Evolutionary conservation across 306 rosid species (phyloP).

Genomic region (Dicorynia guianensis): DNA sequence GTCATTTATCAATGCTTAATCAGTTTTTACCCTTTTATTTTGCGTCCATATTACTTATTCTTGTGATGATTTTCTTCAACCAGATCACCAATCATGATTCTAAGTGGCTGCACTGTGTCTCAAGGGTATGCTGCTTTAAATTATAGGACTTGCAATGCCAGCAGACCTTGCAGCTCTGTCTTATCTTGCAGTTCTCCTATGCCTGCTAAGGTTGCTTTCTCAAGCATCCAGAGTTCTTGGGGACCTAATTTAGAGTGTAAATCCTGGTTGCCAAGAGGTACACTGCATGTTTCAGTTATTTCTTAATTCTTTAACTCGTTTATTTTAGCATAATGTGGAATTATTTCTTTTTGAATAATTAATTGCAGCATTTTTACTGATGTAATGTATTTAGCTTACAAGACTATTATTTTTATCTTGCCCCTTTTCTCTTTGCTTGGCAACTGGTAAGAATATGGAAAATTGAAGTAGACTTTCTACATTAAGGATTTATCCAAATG

Average conservation of each 20-base stretch:
- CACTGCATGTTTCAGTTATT: constrained; percentile 18
- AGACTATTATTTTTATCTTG: background rate
- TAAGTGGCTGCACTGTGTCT: constrained; percentile 54
- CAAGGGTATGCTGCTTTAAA: constrained; percentile 52
- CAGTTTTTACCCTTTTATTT: background rate
- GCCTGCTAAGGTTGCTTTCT: constrained; percentile 46
- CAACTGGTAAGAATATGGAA: background rate
- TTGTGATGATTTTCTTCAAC: constrained; percentile 13
- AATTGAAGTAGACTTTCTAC: background rate
- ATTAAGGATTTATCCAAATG: background rate
- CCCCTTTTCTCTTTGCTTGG: background rate
- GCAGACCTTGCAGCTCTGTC: constrained; percentile 34
- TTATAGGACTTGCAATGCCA: constrained; percentile 41
- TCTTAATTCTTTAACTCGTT: background rate
- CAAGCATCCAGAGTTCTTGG: constrained; percentile 51
- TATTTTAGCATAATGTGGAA: background rate
- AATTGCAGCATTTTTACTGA: background rate
- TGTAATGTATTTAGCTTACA: background rate
- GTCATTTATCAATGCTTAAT: background rate
- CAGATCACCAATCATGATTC: constrained; percentile 68
- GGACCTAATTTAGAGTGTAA: constrained; percentile 48
- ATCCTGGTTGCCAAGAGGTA: constrained; percentile 47
- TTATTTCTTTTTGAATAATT: too few relatives aligned
- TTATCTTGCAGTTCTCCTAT: constrained; percentile 46
- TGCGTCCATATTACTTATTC: background rate